Conservation (phyloP, 169 alveolate genomes). For the Plasmodium ovale region DNA sequence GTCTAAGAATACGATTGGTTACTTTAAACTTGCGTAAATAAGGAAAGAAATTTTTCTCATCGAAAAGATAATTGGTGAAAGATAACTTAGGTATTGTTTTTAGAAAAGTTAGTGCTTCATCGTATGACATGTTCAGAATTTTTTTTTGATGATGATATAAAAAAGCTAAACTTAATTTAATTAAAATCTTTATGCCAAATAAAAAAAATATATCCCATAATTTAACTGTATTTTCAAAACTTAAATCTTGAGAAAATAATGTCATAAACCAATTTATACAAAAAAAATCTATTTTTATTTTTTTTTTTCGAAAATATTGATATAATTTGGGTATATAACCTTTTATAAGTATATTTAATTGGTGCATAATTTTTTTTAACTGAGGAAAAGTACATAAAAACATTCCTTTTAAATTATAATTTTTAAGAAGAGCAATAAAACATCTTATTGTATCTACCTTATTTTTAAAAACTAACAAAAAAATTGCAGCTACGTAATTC, state of each 20-base stretch:
- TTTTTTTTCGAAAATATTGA: conserved; percentile 31
- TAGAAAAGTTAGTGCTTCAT: conserved; percentile 47
- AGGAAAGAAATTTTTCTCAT: conserved; percentile 28
- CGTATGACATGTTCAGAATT: conserved; percentile 27
- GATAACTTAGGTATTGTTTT: conserved; percentile 26
- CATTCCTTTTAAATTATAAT: conserved; percentile 52
- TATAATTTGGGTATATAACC: conserved; percentile 27
- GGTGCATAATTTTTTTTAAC: conserved; percentile 47
- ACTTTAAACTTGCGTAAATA: conserved; percentile 28
- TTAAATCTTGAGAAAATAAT: conserved; percentile 45
- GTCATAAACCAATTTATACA: conserved; percentile 67
- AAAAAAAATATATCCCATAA: conserved; percentile 58
- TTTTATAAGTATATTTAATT: conserved; percentile 36
- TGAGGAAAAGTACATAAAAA: conserved; percentile 32
- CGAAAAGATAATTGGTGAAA: conserved; percentile 40
- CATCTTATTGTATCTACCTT: conserved; percentile 44
- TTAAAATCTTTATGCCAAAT: conserved; percentile 57
- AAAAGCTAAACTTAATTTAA: conserved; percentile 23
- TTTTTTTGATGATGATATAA: conserved; percentile 24
- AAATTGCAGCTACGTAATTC: conserved; percentile 61
- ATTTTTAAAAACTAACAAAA: conserved; percentile 46
- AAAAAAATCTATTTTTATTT: conserved; percentile 57
- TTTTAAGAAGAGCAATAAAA: conserved; percentile 38
- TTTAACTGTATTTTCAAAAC: conserved; percentile 46
- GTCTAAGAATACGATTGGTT: conserved; percentile 34